Conservation (phyloP, 2,329 filamentous ascomycete genomes). For the Beauveria rudraprayagi region DNA sequence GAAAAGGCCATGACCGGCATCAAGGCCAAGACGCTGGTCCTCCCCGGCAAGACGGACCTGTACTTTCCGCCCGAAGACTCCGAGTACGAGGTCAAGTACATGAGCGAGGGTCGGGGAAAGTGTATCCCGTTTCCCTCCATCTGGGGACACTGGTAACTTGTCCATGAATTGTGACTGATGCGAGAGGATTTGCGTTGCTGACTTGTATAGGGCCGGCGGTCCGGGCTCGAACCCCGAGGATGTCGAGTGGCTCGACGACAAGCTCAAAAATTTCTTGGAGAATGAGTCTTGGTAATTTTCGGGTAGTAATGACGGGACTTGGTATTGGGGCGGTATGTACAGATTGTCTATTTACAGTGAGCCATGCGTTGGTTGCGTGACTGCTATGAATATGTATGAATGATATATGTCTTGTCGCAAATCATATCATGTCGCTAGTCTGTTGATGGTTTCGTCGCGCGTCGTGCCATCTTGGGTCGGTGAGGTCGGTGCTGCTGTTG, state of each 20-base stretch:
- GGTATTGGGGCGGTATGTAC: background rate
- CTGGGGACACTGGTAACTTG: conserved; percentile 32
- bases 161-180: background rate
- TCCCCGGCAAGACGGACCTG: conserved; percentile 66
- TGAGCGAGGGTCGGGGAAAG: conserved; percentile 26
- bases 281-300: conserved; percentile 11
- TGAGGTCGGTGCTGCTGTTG: background rate
- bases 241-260: conserved; percentile 62
- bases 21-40: conserved; percentile 62
- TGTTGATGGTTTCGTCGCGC: background rate
- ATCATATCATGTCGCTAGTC: background rate
- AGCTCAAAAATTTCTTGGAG: conserved; percentile 40
- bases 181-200: background rate
- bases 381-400: background rate
- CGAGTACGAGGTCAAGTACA: conserved; percentile 57
- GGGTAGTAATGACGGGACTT: background rate
- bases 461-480: background rate
- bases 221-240: conserved; percentile 65
- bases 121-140: conserved; percentile 32
- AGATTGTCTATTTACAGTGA: conserved; percentile 6
- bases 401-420: background rate
- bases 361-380: background rate
- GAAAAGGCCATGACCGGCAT: conserved; percentile 58
- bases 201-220: conserved; percentile 48
- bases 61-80: conserved; percentile 80